Evolutionary conservation across 2,329 filamentous ascomycete species (phyloP).

Genomic region (Paracamarosporium sp.): DNA sequence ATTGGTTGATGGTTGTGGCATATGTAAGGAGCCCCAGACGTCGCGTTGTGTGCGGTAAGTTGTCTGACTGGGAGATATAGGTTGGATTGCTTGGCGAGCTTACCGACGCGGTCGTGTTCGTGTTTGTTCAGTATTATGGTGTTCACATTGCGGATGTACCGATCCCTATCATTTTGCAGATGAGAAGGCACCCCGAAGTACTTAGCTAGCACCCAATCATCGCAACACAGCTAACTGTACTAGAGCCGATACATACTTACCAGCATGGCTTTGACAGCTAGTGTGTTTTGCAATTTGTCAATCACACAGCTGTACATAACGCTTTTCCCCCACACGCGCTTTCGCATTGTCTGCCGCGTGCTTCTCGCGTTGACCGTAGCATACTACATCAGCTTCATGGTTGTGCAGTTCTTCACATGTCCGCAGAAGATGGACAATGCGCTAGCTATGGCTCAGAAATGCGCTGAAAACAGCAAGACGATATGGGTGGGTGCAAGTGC

Average conservation of each 20-base stretch:
- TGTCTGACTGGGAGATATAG: neutral
- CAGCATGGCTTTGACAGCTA: neutral
- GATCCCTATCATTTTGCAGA: neutral
- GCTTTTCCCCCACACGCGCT: neutral
- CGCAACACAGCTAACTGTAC: neutral
- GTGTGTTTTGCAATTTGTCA: slow-evolving; percentile 5
- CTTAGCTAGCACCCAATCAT: neutral
- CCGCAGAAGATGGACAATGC: neutral
- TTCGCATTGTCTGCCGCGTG: neutral
- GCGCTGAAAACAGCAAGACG: neutral
- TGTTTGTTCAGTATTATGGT: slow-evolving; percentile 3
- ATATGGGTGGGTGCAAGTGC: slow-evolving; percentile 1
- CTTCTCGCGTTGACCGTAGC: neutral
- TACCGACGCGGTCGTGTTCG: neutral
- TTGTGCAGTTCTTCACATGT: neutral
- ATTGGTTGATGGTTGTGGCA: slow-evolving; percentile 13
- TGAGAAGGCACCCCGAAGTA: slow-evolving; percentile 1
- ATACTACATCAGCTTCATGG: slow-evolving; percentile 1
- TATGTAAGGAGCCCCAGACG: slow-evolving; percentile 9
- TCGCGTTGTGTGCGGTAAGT: no score
- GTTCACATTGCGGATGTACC: neutral
- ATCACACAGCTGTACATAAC: slow-evolving; percentile 4
- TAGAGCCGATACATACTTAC: slow-evolving; percentile 5
- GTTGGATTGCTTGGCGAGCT: neutral
- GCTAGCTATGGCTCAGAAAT: neutral